Conservation (phyloP, 805 yeast species). For the Metschnikowia lunata region DNA sequence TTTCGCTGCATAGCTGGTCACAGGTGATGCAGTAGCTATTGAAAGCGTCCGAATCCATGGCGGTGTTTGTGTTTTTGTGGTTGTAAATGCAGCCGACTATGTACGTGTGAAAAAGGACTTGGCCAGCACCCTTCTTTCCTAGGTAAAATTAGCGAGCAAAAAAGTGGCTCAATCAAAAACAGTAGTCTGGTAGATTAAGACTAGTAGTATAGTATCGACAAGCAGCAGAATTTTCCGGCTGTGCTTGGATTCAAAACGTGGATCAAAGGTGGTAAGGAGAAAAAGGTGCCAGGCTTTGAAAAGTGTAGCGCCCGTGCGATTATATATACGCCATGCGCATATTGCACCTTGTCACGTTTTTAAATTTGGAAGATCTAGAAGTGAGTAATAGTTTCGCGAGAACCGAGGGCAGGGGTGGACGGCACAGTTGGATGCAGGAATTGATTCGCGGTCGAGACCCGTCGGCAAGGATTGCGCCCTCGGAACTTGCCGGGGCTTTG, state of each 20-base stretch:
- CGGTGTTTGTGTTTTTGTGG: neutral
- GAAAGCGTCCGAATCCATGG: constrained; percentile 19
- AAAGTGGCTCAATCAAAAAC: too few relatives aligned
- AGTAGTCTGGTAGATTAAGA: too few relatives aligned
- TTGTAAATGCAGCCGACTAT: neutral
- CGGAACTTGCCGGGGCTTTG: neutral
- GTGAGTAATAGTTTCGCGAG: constrained; percentile 4
- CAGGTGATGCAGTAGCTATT: constrained; percentile 20
- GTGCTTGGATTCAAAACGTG: too few relatives aligned
- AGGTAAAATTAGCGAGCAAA: too few relatives aligned
- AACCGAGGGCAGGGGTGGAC: constrained; percentile 5
- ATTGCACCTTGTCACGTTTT: constrained; percentile 13
- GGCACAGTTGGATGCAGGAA: neutral
- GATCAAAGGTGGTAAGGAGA: too few relatives aligned
- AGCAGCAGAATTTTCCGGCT: too few relatives aligned
- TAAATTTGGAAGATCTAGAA: constrained; percentile 16
- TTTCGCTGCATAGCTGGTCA: constrained; percentile 17
- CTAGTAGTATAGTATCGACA: too few relatives aligned
- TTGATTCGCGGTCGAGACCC: neutral
- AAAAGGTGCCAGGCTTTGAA: too few relatives aligned
- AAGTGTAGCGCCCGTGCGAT: neutral
- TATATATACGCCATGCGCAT: constrained; percentile 1
- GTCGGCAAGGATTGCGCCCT: neutral
- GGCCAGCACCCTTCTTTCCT: too few relatives aligned
- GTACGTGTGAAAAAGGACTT: neutral